Base-by-base conservation (phyloP, 768 basidiomycete genomes). In the Coprinopsis sp. region DNA sequence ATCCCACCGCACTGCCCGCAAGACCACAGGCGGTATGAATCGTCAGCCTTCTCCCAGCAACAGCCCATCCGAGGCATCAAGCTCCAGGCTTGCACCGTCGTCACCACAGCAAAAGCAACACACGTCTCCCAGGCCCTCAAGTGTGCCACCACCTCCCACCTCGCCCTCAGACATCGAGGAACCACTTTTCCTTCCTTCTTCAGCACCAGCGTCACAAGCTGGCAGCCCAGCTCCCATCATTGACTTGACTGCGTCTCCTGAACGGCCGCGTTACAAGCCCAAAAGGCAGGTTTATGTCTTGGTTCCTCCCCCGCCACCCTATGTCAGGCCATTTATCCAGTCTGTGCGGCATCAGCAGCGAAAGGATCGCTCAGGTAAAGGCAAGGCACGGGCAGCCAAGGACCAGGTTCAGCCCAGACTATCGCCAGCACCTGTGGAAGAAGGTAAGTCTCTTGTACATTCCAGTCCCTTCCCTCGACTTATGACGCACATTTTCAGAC, bases 171-270 rank as follows among this genome's bases (percentile, higher is more conserved):
- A 59, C 14, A 38, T 58, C 7, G 64, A 57, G 39, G 51, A 68
- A 12, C 77, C 77, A 23, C 61, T 78, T 37, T 79, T 79, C 52
- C 53, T 78, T 23, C 77, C 77, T 29, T 78, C 75, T 10, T 47
- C 48, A 7, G 19, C 40, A 31, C 70, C 70, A 5, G 61, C 68
- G 1, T 50, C 57, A 47, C 71, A 68, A 16, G 67, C 68, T 25
- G 23, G n/a, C n/a, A n/a, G n/a, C n/a, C 47, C 3, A n/a, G 13
- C 30, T 6, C 6, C n/a, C 22, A 8, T 14, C 19, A 45, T 10
- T 24, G 14, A 21, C 6, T 23, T 19, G 34, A 37, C 37, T 30
- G 27, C 24, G 7, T 33, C 39, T 33, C 49, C 56, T 13, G 49
- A 51, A 33, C 36, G 30, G 3, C 31, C 24, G 3, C 29, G 24